These are phyloP conservation scores for Funneliformis mosseae DNA, from an alignment of 192 early-diverging fungal species.

Conservation along the genomic window DNA sequence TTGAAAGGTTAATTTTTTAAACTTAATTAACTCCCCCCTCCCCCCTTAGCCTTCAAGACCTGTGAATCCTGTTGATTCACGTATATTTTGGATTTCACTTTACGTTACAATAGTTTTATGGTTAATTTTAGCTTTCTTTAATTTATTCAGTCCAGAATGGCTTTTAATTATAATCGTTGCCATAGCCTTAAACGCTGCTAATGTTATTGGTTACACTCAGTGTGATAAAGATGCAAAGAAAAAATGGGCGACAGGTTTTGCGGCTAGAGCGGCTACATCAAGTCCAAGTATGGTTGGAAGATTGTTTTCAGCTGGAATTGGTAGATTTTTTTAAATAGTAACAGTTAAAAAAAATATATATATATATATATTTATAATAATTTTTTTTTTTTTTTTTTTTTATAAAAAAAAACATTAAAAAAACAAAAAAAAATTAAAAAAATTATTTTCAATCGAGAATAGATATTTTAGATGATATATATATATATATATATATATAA, in stretches of 20 bases:
- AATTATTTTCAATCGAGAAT: too few species aligned
- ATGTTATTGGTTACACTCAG: slow-evolving; percentile 92
- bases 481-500: too few species aligned
- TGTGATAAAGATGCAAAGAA: slow-evolving; percentile 92
- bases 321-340: slow-evolving; percentile 26
- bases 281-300: slow-evolving; percentile 16
- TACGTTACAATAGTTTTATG: slow-evolving; percentile 86
- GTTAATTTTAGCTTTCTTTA: slow-evolving; percentile 78
- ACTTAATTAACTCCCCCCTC: too few species aligned
- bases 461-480: too few species aligned
- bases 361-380: too few species aligned
- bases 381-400: too few species aligned
- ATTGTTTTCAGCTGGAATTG: slow-evolving; percentile 25
- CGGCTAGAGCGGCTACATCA: slow-evolving; percentile 34
- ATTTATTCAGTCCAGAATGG: slow-evolving; percentile 78
- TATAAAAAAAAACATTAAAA: too few species aligned
- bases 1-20: not conserved
- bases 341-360: not conserved
- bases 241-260: slow-evolving; percentile 70
- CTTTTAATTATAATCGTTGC: slow-evolving; percentile 86
- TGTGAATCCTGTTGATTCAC: slow-evolving; percentile 85
- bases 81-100: slow-evolving; percentile 91
- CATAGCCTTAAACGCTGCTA: slow-evolving; percentile 83
- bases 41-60: slow-evolving; percentile 59
- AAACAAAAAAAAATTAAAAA: too few species aligned